Evolutionary conservation across 1,284 basidiomycete genomes (phyloP), one percentile per base, ranked within the genome.

Genomic region (Austroboletus novae-zelandiae): DNA sequence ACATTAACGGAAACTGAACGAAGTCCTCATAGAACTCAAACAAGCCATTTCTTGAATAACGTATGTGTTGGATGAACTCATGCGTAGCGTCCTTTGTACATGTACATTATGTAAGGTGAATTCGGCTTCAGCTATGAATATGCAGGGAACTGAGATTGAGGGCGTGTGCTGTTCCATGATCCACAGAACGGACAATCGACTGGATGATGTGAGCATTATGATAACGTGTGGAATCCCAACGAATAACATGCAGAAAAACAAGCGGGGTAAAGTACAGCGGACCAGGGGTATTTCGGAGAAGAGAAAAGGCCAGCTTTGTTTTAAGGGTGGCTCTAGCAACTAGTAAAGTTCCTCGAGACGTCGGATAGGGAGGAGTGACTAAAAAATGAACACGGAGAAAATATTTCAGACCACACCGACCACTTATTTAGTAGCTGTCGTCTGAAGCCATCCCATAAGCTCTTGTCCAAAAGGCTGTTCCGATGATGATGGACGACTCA

Each of bases 361-460:
- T 58, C 44, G 57, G 48, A 51, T 51, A 40, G 13, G 39, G 47
- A 52, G 40, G 40, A 57, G 44, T 48, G 34, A 47, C 32, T 34
- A n/a, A 36, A 20, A 25, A 8, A 41, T 5, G 20, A 23, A 23
- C 20, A 23, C 20, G 47, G 43, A 51, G 44, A 42, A 32, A 48
- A 53, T 42, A 53, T 48, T 48, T 48, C 49, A 50, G 30, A 57
- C 51, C 46, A 46, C 45, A 51, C 45, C 40, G 23, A 53, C 45
- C 40, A 42, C 51, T 69, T 65, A 80, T 68, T 79, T 80, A 56
- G 73, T 65, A 51, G 70, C 64, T 56, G 74, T 73, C 54, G 75
- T 71, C 76, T 79, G 62, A 49, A 62, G 66, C 66, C 69, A 69
- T 50, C 56, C 53, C 66, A 71, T 71, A 64, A 70, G 66, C 61